Evolutionary conservation across 768 basidiomycete genomes (phyloP).

Genomic region (Amylocystis lapponica): DNA sequence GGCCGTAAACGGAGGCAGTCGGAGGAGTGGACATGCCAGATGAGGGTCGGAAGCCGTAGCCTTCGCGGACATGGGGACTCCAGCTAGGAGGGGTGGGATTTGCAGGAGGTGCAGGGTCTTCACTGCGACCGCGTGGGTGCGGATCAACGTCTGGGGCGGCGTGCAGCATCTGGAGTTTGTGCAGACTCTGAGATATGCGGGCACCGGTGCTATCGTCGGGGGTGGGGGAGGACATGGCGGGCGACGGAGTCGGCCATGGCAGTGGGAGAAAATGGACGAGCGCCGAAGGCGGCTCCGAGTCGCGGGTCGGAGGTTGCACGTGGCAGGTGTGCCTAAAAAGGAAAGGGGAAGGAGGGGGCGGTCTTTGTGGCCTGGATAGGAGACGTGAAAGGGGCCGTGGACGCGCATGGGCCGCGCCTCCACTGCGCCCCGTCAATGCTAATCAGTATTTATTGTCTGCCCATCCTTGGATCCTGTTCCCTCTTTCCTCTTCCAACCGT

Average conservation of each 20-base stretch:
- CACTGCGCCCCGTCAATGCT: too few species aligned
- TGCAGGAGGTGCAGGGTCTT: neutral
- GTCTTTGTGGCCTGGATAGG: too few species aligned
- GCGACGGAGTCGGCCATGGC: neutral
- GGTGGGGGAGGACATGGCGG: conserved; percentile 19
- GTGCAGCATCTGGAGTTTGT: conserved; percentile 35
- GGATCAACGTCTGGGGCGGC: conserved; percentile 7
- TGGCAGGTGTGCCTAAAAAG: conserved; percentile 1
- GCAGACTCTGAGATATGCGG: conserved; percentile 41
- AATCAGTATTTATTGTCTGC: conserved; percentile 2
- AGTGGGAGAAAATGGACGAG: neutral
- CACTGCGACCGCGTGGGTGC: conserved; percentile 9
- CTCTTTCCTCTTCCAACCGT: conserved; percentile 11
- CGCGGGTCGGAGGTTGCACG: conserved; percentile 1
- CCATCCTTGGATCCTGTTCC: conserved; percentile 4
- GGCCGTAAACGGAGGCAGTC: conserved; percentile 25
- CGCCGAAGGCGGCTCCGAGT: neutral
- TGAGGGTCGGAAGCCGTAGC: conserved; percentile 73
- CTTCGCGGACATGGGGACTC: conserved; percentile 50
- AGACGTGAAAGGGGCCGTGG: neutral
- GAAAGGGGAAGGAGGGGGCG: too few species aligned
- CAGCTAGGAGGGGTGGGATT: conserved; percentile 3
- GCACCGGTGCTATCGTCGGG: conserved; percentile 29
- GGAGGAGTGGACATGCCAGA: conserved; percentile 67
- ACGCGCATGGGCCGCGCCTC: too few species aligned